Conservation (phyloP, 2,329 filamentous ascomycete species). For the Rutstroemia sp. region DNA sequence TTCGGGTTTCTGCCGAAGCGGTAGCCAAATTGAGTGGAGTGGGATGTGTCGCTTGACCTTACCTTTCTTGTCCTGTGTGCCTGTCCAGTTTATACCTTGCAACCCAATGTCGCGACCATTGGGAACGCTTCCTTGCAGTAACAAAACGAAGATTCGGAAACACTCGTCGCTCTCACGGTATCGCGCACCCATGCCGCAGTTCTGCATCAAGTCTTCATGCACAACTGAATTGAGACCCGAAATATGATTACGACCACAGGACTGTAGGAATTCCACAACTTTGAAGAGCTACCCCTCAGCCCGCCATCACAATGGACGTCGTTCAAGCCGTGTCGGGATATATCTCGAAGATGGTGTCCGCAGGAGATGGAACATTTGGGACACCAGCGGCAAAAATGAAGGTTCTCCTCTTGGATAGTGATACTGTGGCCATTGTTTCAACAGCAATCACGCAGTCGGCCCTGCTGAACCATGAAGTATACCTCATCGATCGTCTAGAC, state of each 20-base stretch:
- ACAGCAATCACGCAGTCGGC: conserved; percentile 93
- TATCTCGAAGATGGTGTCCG: conserved; percentile 90
- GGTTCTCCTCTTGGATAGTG: conserved; percentile 85
- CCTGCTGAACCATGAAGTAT: conserved; percentile 92
- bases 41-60: neutral
- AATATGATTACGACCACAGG: neutral
- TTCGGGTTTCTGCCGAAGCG: neutral
- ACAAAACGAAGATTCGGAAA: no score
- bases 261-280: neutral
- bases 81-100: neutral
- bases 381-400: conserved; percentile 89
- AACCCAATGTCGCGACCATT: neutral
- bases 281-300: neutral
- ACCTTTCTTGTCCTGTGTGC: neutral
- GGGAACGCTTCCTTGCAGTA: no score
- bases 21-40: neutral
- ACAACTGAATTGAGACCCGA: neutral
- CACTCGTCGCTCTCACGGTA: neutral
- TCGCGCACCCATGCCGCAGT: neutral
- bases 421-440: conserved; percentile 90
- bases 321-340: conserved; percentile 90
- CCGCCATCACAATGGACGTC: conserved; percentile 67
- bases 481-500: conserved; percentile 92
- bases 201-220: no score
- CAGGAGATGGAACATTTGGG: conserved; percentile 62